Conservation (phyloP, 1,284 basidiomycete species). For the Apiotrichum brassicae region DNA sequence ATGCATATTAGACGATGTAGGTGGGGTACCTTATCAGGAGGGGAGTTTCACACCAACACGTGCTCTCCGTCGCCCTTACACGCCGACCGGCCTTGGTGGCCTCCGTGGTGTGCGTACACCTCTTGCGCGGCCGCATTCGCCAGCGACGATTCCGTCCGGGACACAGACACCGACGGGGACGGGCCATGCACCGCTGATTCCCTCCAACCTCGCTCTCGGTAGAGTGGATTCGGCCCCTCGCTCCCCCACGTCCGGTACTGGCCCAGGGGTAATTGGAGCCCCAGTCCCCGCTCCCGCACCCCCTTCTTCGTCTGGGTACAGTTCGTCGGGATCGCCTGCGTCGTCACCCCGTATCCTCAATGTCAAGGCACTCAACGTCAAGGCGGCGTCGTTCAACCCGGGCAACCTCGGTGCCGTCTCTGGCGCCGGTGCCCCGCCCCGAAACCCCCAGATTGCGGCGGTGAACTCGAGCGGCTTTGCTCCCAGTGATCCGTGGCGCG, state of each 20-base stretch:
- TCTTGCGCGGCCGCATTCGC: slow-evolving; percentile 38
- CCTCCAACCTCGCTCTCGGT: slow-evolving; percentile 8
- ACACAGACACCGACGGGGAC: slow-evolving; percentile 37
- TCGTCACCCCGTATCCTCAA: slow-evolving; percentile 56
- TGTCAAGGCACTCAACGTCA: slow-evolving; percentile 66
- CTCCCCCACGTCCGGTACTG: background rate
- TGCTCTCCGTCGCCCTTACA: slow-evolving; percentile 37
- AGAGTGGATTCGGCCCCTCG: slow-evolving; percentile 9
- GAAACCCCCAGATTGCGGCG: slow-evolving; percentile 4
- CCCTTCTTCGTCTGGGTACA: slow-evolving; percentile 56
- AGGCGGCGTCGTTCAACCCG: slow-evolving; percentile 61
- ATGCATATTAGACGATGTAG: slow-evolving; percentile 37
- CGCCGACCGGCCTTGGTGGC: slow-evolving; percentile 43
- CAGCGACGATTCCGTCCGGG: slow-evolving; percentile 20
- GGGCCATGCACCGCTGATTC: slow-evolving; percentile 54
- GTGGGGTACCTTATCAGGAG: slow-evolving; percentile 37
- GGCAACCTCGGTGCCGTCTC: slow-evolving; percentile 49
- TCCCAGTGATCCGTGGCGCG: slow-evolving; percentile 55
- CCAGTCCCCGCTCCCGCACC: slow-evolving; percentile 47
- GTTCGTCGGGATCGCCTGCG: slow-evolving; percentile 52
- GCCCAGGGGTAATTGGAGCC: background rate
- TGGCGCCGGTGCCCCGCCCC: slow-evolving; percentile 42
- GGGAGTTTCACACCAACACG: slow-evolving; percentile 39
- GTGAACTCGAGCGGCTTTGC: slow-evolving; percentile 61
- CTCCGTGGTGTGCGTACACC: slow-evolving; percentile 40